Evolutionary conservation across 768 basidiomycete genomes (phyloP), one percentile per base, ranked within the genome.

Genomic region (Termitomyces eurrhizus): DNA sequence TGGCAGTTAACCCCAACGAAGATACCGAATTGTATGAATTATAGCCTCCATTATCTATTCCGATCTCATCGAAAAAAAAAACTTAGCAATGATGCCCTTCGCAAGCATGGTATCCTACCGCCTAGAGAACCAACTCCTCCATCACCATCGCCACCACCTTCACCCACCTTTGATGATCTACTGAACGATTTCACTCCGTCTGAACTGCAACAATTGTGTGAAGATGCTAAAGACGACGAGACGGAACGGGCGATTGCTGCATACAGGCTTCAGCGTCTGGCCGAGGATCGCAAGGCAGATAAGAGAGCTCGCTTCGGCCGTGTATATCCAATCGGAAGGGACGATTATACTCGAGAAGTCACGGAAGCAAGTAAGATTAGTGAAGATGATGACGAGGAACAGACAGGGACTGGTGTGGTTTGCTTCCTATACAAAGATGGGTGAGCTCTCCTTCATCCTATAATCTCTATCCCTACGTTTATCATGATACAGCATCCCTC

Each of bases 341-440:
- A 94, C 16, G 95, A 97, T 70, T 99, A 98, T 73, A 96, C 91
- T 44, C 80, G 89, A 50, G 95, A 98, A 69, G 92, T 99, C 12
- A 98, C 95, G 0, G 95, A 98, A 62, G 92, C 93, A 4, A 98
- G 95, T 73, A 82, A 82, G 60, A 71, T 84, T 11, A 78, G 85
- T 63, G 84, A 89, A 56, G 81, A 82, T 7, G 89, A 81, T 32
- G 88, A 89, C 53, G 78, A 83, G 9, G 80, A 83, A 61, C 82
- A 84, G 54, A 80, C 75, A 63, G 96, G 95, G 0, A 98, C 94
- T 0, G 95, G 93, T 0, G 95, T 98, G 1, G 85, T 98, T 7
- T 96, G 95, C 58, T 92, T 95, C 70, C 74, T 99, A 39, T 98
- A 95, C 77, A 98, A 97, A 73, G 95, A 97, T 67, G 89, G 89